Conservation (phyloP, 164 flowering plant species). For the Chimonanthus salicifolius region DNA sequence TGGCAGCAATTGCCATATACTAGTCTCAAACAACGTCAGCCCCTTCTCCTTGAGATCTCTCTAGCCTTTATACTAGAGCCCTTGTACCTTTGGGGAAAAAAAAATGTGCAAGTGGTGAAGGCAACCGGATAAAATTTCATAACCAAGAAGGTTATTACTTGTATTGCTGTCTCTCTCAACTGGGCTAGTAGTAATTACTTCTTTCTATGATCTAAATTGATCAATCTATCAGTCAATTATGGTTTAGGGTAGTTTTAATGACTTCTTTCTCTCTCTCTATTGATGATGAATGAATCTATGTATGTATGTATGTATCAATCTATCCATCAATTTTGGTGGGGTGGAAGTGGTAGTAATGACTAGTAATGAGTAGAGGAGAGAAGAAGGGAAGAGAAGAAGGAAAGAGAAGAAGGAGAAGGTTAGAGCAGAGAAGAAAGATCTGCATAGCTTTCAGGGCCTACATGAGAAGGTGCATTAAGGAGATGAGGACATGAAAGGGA, state of each 20-base stretch:
- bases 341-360: background rate
- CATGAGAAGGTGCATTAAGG: conserved; percentile 19
- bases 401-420: background rate
- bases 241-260: too few relatives aligned
- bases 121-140: conserved; percentile 18
- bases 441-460: conserved; percentile 39
- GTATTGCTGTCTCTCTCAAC: background rate
- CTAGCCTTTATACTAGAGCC: conserved; percentile 6
- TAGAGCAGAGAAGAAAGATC: conserved; percentile 37
- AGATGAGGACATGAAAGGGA: conserved; percentile 43
- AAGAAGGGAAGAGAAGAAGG: background rate
- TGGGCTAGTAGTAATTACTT: too few relatives aligned
- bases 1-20: conserved; percentile 1
- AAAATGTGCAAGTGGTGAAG: conserved; percentile 18
- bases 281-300: too few relatives aligned
- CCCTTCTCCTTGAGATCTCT: background rate
- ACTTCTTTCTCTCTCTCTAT: too few relatives aligned
- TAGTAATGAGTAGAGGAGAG: background rate
- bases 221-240: too few relatives aligned
- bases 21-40: conserved; percentile 1
- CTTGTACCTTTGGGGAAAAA: conserved; percentile 4
- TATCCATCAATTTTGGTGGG: too few relatives aligned
- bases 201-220: too few relatives aligned
- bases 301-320: too few relatives aligned
- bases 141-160: background rate